These are phyloP conservation scores for Pseudocercospora fijiensis DNA, from an alignment of 2,329 filamentous ascomycete species.

Conservation along the genomic window DNA sequence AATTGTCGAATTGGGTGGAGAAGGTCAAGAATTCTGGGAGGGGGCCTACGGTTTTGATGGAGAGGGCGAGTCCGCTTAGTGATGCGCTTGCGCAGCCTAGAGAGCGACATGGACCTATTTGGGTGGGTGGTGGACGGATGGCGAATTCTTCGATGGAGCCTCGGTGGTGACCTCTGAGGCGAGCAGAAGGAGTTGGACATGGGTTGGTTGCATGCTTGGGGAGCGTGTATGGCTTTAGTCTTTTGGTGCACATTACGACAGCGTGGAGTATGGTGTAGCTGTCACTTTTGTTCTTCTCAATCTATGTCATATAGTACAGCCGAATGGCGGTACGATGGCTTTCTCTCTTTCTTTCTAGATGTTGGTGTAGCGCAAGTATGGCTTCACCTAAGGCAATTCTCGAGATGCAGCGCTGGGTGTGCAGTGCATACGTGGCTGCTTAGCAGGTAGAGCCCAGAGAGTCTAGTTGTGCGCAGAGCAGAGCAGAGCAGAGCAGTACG, in stretches of 20 bases:
- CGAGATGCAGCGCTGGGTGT: background rate
- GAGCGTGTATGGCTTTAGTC: background rate
- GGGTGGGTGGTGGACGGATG: conserved; percentile 6
- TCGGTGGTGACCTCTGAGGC: background rate
- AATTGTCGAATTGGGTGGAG: conserved; percentile 17
- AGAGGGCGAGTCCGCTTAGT: conserved; percentile 16
- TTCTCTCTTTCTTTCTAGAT: conserved; percentile 21
- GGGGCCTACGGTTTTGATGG: conserved; percentile 20
- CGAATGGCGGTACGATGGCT: background rate
- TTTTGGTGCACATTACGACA: background rate
- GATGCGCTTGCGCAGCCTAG: conserved; percentile 6
- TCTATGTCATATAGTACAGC: background rate
- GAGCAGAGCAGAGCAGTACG: conserved; percentile 25
- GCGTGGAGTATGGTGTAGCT: background rate
- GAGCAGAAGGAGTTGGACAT: background rate
- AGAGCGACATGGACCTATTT: conserved; percentile 1
- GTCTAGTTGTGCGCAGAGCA: conserved; percentile 25
- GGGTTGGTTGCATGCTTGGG: background rate
- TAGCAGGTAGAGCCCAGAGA: conserved; percentile 19
- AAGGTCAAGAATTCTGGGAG: conserved; percentile 19
- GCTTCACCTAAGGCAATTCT: conserved; percentile 50
- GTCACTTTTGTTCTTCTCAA: background rate
- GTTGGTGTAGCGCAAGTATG: conserved; percentile 70
- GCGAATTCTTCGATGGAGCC: background rate
- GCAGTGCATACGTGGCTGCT: conserved; percentile 22